phyloP scores from a whole-genome alignment of 257 asterid species.

The Ajuga chamaepitys region DNA sequence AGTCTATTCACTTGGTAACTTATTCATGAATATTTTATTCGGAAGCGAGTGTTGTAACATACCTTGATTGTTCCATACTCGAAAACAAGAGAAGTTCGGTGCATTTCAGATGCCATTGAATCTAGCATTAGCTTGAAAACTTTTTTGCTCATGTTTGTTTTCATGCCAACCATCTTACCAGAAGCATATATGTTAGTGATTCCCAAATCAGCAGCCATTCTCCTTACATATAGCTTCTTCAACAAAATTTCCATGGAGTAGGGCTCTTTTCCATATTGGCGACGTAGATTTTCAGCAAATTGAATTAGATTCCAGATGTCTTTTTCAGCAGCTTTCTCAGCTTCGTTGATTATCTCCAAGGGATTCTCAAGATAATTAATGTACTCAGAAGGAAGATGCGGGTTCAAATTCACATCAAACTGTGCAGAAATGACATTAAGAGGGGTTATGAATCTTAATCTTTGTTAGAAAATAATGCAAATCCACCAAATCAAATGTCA shows the following conservation, averaged over 20 bases:
- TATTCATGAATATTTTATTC: background rate
- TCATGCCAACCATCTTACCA: conserved; percentile 80
- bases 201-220: conserved; percentile 98
- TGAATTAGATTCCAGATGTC: conserved; percentile 82
- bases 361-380: conserved; percentile 91
- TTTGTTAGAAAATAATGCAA: background rate
- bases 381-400: conserved; percentile 91
- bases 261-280: conserved; percentile 92
- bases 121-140: conserved; percentile 82
- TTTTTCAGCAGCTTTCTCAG: conserved; percentile 79
- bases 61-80: conserved; percentile 87
- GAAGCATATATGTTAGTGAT: conserved; percentile 58
- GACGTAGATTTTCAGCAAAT: conserved; percentile 77
- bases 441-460: background rate
- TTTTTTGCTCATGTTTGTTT: conserved; percentile 71
- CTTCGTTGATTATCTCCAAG: conserved; percentile 63
- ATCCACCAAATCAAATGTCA: background rate
- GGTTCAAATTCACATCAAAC: conserved; percentile 77
- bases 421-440: conserved; percentile 24
- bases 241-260: conserved; percentile 87
- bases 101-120: conserved; percentile 65
- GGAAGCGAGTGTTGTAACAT: background rate
- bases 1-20: background rate
- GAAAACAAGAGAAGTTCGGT: conserved; percentile 57
- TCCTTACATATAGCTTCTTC: conserved; percentile 87